These are phyloP conservation scores for Dentipellis fragilis DNA, from an alignment of 768 basidiomycete genomes.

Conservation along the genomic window DNA sequence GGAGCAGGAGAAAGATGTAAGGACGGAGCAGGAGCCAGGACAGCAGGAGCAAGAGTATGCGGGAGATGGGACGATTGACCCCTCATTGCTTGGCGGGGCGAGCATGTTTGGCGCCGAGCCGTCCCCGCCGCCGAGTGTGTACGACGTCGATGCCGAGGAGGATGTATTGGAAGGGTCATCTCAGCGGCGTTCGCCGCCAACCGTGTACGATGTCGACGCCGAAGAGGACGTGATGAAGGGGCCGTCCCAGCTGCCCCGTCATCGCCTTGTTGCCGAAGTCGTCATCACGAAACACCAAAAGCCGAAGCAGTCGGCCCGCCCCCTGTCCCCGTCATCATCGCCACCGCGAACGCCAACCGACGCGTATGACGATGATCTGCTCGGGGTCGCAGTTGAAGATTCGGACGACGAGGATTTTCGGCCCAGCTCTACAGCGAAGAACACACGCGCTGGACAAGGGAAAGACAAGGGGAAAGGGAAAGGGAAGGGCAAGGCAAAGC, in stretches of 20 bases:
- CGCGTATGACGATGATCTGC: not conserved
- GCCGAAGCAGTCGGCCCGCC: not conserved
- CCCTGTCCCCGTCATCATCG: not conserved
- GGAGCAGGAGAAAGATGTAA: not conserved
- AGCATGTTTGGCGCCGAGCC: not conserved
- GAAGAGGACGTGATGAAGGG: not conserved
- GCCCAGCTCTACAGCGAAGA: not conserved
- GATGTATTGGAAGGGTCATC: no score
- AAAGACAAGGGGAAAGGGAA: not conserved
- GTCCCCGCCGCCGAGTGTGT: not conserved
- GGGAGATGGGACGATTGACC: slow-evolving; percentile 11
- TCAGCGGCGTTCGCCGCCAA: not conserved
- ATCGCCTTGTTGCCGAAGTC: not conserved
- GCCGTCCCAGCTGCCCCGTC: not conserved
- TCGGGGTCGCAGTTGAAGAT: not conserved
- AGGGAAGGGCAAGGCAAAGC: not conserved
- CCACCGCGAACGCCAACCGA: not conserved
- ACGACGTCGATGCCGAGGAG: not conserved
- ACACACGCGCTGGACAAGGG: not conserved
- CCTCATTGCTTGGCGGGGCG: slow-evolving; percentile 4
- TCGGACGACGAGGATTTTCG: not conserved
- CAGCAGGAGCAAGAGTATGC: not conserved
- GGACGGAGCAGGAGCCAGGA: not conserved
- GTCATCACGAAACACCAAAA: not conserved
- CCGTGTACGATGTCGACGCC: not conserved